These are phyloP conservation scores for Hansfordia pulvinata DNA, from an alignment of 2,329 filamentous ascomycete species.

Conservation along the genomic window DNA sequence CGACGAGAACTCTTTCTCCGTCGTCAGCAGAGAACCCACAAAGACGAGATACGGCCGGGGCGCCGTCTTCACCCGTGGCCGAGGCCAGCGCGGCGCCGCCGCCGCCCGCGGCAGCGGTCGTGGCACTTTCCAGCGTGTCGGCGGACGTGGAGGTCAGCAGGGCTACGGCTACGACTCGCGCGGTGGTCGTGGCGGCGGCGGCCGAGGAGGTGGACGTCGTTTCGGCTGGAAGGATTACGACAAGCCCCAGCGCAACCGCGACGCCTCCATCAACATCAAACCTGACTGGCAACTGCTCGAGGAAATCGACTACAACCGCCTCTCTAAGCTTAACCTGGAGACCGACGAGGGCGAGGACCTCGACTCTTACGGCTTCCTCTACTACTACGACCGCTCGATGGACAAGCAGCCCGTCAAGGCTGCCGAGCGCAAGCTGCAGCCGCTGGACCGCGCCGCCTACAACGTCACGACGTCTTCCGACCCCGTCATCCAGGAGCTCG, in stretches of 20 bases:
- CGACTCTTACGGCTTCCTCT: slow-evolving; percentile 90
- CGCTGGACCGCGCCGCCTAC: slow-evolving; percentile 89
- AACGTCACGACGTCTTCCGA: slow-evolving; percentile 96
- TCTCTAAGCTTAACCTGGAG: slow-evolving; percentile 91
- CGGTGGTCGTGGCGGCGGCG: slow-evolving; percentile 54
- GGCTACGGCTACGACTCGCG: slow-evolving; percentile 58
- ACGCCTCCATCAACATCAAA: slow-evolving; percentile 92
- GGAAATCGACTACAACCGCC: slow-evolving; percentile 95
- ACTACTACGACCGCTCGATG: slow-evolving; percentile 93
- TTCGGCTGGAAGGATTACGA: slow-evolving; percentile 99
- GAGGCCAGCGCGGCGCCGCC: slow-evolving; percentile 62
- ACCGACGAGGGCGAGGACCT: slow-evolving; percentile 90
- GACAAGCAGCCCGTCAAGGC: slow-evolving; percentile 90
- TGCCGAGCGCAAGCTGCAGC: slow-evolving; percentile 72
- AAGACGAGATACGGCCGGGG: slow-evolving; percentile 84
- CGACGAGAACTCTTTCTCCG: slow-evolving; percentile 93
- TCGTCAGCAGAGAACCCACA: slow-evolving; percentile 84
- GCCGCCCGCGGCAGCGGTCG: slow-evolving; percentile 46
- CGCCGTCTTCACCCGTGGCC: slow-evolving; percentile 77
- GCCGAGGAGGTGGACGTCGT: slow-evolving; percentile 64
- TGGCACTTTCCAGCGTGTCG: slow-evolving; percentile 55
- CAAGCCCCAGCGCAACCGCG: slow-evolving; percentile 91
- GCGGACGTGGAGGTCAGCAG: slow-evolving; percentile 51
- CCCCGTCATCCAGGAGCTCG: slow-evolving; percentile 90
- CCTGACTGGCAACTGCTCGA: slow-evolving; percentile 91